These are phyloP conservation scores for Cyclanthera cordifolia DNA, from an alignment of 306 rosid genomes.

Conservation along the genomic window DNA sequence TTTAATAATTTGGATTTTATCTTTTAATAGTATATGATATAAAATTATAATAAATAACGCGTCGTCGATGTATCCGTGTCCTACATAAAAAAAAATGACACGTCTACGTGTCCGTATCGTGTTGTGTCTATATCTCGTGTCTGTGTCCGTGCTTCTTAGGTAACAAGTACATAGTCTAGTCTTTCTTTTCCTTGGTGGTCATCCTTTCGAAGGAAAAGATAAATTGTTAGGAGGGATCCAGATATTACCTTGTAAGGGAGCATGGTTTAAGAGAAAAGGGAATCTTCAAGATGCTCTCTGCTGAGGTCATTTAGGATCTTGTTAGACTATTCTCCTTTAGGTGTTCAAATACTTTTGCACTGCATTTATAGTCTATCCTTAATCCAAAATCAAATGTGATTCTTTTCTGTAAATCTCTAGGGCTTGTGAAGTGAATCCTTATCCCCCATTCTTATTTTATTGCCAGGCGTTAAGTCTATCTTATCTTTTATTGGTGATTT, in stretches of 20 bases:
- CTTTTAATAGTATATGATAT: no score
- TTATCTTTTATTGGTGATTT: constrained; percentile 11
- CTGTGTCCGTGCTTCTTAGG: no score
- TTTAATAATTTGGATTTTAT: no score
- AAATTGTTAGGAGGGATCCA: background rate
- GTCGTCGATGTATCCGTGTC: no score
- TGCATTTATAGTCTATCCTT: background rate
- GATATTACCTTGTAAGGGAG: background rate
- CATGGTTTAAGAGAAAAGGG: background rate
- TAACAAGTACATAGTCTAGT: background rate
- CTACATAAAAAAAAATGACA: no score
- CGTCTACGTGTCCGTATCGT: no score
- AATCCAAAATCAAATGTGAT: background rate
- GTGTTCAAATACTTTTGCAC: background rate
- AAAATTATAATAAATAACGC: no score
- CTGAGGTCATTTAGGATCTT: background rate
- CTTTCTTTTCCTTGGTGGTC: background rate
- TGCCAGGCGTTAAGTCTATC: background rate
- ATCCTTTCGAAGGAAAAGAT: background rate
- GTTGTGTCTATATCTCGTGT: no score
- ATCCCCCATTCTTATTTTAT: background rate
- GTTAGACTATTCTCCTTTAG: background rate
- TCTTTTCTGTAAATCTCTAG: constrained; percentile 7
- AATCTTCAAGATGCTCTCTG: background rate
- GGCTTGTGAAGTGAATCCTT: constrained; percentile 13